Conservation (phyloP, 2,329 filamentous ascomycete genomes). For the Nannizziopsis arthrosporioides region DNA sequence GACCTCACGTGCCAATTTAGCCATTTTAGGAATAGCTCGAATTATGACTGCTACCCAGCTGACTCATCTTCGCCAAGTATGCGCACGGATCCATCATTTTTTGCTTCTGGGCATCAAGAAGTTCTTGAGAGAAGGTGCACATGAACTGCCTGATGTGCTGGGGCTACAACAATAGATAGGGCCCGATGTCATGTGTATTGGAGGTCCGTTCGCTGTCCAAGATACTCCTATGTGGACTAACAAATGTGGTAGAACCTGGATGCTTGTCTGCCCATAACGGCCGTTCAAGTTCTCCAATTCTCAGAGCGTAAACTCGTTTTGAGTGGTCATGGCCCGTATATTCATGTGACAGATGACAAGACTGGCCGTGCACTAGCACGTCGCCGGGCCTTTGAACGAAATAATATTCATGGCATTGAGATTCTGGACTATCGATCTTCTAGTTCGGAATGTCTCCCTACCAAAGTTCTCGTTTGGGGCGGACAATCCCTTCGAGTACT, state of each 20-base stretch:
- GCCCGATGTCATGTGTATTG: conserved; percentile 15
- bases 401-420: conserved; percentile 31
- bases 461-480: conserved; percentile 54
- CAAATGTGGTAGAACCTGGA: conserved; percentile 26
- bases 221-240: background rate
- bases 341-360: conserved; percentile 25
- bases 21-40: conserved; percentile 1
- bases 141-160: background rate
- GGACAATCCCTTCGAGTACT: conserved; percentile 44
- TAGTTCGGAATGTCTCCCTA: conserved; percentile 13
- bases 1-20: conserved; percentile 8
- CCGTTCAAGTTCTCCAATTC: conserved; percentile 26
- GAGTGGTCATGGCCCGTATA: conserved; percentile 30
- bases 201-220: conserved; percentile 13
- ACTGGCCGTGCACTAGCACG: conserved; percentile 23
- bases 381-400: conserved; percentile 26
- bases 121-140: background rate
- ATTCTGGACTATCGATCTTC: conserved; percentile 16
- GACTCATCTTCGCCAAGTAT: too few relatives aligned
- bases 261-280: conserved; percentile 35
- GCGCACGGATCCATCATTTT: too few relatives aligned
- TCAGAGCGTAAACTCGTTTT: conserved; percentile 24
- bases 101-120: background rate
- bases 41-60: background rate
- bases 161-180: background rate